phyloP scores from a whole-genome alignment of 371 early-diverging fungal genomes.

The Chytridium lagenaria region DNA sequence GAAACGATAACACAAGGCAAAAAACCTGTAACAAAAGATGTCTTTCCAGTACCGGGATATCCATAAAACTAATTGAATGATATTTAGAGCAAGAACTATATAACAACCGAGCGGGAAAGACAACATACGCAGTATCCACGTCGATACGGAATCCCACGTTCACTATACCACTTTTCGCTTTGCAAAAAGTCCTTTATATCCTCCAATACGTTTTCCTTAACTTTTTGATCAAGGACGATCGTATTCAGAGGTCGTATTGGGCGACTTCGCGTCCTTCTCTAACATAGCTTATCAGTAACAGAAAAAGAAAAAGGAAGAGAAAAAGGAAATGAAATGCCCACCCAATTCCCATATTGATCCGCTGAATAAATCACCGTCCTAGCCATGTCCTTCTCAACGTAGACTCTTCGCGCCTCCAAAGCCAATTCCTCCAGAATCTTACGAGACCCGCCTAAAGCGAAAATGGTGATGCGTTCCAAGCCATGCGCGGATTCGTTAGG shows the following conservation, averaged over 20 bases:
- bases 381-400: conserved; percentile 63
- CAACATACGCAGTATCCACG: conserved; percentile 21
- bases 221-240: conserved; percentile 67
- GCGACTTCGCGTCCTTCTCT: conserved; percentile 53
- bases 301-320: background rate
- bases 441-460: conserved; percentile 66
- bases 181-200: conserved; percentile 47
- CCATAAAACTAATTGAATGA: conserved; percentile 39
- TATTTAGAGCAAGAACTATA: no score
- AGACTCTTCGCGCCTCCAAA: conserved; percentile 60
- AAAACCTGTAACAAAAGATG: conserved; percentile 27
- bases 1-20: background rate
- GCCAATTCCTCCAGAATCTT: conserved; percentile 59
- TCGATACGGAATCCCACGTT: conserved; percentile 41
- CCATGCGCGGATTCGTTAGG: conserved; percentile 48
- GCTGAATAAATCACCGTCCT: conserved; percentile 74
- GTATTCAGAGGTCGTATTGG: conserved; percentile 66
- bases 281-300: background rate
- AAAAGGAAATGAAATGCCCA: conserved; percentile 3
- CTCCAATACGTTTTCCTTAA: conserved; percentile 50
- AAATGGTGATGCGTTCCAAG: conserved; percentile 64
- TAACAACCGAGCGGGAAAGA: no score
- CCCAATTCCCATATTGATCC: conserved; percentile 73
- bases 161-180: conserved; percentile 51
- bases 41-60: conserved; percentile 33